Conservation (phyloP, 257 asterid species). For the Solanum chiquidenum region DNA sequence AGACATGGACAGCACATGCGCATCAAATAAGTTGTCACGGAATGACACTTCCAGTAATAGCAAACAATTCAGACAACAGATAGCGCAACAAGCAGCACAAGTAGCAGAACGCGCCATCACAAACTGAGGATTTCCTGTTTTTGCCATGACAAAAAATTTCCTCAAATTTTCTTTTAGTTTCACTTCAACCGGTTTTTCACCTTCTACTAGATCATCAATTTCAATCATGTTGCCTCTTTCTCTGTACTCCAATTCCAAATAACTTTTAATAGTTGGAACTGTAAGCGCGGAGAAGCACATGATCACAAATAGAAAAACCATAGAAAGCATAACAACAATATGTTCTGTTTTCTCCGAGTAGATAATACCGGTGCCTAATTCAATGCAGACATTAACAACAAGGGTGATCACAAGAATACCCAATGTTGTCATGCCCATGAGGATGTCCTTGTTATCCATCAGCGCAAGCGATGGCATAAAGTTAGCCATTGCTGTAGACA, state of each 20-base stretch:
- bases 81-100: not conserved
- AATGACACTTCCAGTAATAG: not conserved
- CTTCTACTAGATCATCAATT: not conserved
- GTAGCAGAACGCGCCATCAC: slow-evolving; percentile 3
- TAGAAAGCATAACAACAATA: slow-evolving; percentile 23
- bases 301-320: slow-evolving; percentile 36
- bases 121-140: slow-evolving; percentile 4
- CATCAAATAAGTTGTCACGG: not conserved
- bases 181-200: not conserved
- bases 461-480: not conserved
- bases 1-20: not conserved
- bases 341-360: slow-evolving; percentile 32
- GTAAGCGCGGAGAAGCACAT: slow-evolving; percentile 32
- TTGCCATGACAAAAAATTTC: slow-evolving; percentile 3
- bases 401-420: slow-evolving; percentile 6
- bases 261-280: not conserved
- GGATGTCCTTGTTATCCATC: not conserved
- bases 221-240: not conserved
- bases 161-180: not conserved
- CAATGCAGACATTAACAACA: not conserved
- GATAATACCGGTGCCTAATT: not conserved
- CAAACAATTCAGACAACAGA: not conserved
- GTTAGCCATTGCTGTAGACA: slow-evolving; percentile 12
- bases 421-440: not conserved
- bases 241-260: not conserved